Base-by-base conservation (phyloP, 129 eudicot genomes). In the Glebionis coronaria region DNA sequence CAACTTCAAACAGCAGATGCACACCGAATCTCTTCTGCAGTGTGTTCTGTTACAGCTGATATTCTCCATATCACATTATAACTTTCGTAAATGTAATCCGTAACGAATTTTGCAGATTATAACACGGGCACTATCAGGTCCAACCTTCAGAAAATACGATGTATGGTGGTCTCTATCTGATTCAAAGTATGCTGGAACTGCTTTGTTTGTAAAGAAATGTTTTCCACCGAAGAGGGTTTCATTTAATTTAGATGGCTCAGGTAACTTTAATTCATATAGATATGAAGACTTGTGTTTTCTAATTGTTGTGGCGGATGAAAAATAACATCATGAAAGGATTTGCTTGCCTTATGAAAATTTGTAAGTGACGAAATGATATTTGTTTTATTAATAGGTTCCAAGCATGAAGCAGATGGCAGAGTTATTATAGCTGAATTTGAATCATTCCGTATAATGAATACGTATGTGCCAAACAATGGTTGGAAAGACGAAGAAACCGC, bases 101-200 rank as follows among this genome's bases (percentile, higher is more conserved):
- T 56, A 60, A 25, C 46, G 21, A 73, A 73, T 63, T 38, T 47
- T 77, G 82, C 88, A 92, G 96, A 63, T 86, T 67, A 63, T 94
- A 63, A 79, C 85, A 79, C 95, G 97, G 9, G 95, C 95, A 25
- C 53, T 94, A 61, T 90, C 97, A 38, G 87, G 78, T 71, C 79
- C 90, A 46, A 90, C 97, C n/a, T 81, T 94, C 59, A 80, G 77
- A 73, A 80, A 84, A 49, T 93, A 89, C 61, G 73, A 82, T 45
- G 90, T 89, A n/a, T 93, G 99, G 99, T 93, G 99, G 99, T 93
- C 99, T 82, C 99, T 93, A 75, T 82, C 97, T 44, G 99, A 88
- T 69, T 77, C 97, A 19, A 93, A 93, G 82, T 93, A 93, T 68
- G 95, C 99, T 67, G 99, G 99, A 51, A 93, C 97, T n/a, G 95